Evolutionary conservation across 2,329 filamentous ascomycete genomes (phyloP).

Genomic region (Colletotrichum camelliae): DNA sequence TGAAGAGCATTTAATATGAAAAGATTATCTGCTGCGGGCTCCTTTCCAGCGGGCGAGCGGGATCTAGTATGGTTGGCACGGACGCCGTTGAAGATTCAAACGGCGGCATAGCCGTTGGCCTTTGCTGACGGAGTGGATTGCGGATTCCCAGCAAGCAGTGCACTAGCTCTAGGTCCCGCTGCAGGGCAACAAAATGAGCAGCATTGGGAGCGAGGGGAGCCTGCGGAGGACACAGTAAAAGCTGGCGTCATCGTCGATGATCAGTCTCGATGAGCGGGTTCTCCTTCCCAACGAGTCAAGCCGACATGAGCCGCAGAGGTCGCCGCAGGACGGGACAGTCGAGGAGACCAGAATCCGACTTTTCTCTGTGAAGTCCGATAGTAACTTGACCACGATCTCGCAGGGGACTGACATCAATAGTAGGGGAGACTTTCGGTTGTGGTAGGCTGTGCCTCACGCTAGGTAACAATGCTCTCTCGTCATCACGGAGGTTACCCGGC

Average conservation of each 20-base stretch:
- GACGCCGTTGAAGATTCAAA: background rate
- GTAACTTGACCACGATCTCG: background rate
- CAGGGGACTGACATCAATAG: background rate
- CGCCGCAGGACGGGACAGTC: background rate
- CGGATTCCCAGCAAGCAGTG: background rate
- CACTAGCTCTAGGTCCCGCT: background rate
- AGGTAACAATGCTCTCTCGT: background rate
- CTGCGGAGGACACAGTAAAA: background rate
- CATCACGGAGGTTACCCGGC: background rate
- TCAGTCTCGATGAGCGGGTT: background rate
- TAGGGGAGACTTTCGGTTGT: background rate
- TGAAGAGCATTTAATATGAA: background rate
- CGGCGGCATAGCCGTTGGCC: background rate
- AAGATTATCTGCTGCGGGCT: background rate
- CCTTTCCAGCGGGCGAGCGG: background rate
- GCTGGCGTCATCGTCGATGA: background rate
- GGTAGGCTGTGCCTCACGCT: background rate
- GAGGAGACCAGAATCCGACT: background rate
- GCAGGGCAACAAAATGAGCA: background rate
- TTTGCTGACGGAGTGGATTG: background rate
- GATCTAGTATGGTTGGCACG: conserved; percentile 5
- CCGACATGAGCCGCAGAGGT: background rate
- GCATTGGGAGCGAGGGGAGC: background rate
- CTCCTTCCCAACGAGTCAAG: background rate
- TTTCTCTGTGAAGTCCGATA: background rate